Percentiles rank a stretch among this genome's conserved stretches.
phyloP scores from a whole-genome alignment of 2,329 filamentous ascomycete species.

The Teratosphaeria viscida region DNA sequence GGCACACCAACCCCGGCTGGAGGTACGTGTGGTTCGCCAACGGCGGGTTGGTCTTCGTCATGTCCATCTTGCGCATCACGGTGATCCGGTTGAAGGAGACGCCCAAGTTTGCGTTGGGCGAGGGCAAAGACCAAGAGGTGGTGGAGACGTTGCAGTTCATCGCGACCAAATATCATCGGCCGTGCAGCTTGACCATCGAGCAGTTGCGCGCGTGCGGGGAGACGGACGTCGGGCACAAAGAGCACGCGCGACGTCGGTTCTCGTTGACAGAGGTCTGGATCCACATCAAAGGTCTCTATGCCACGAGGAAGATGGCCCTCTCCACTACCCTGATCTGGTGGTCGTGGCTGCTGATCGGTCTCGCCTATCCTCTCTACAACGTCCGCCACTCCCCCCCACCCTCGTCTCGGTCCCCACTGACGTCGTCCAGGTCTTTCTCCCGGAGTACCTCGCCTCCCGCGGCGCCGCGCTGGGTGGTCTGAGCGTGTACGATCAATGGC shows the following conservation, averaged over 20 bases:
- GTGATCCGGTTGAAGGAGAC: constrained; percentile 46
- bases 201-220: constrained; percentile 38
- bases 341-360: constrained; percentile 48
- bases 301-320: constrained; percentile 47
- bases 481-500: constrained; percentile 51
- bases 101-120: constrained; percentile 45
- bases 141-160: constrained; percentile 41
- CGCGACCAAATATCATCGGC: constrained; percentile 42
- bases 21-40: constrained; percentile 46
- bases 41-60: constrained; percentile 44
- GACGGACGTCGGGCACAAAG: constrained; percentile 3
- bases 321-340: constrained; percentile 58
- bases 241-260: constrained; percentile 24
- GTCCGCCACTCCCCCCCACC: constrained; percentile 17
- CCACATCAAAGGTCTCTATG: constrained; percentile 57
- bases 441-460: constrained; percentile 50
- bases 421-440: constrained; percentile 45
- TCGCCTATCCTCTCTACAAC: constrained; percentile 66
- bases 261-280: constrained; percentile 31
- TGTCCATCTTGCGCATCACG: constrained; percentile 43
- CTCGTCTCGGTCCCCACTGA: not conserved
- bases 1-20: constrained; percentile 46
- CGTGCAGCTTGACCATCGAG: constrained; percentile 43
- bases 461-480: constrained; percentile 47
- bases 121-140: constrained; percentile 43